phyloP scores from a whole-genome alignment of 2,329 filamentous ascomycete genomes.

The Sarocladium brachiariae region DNA sequence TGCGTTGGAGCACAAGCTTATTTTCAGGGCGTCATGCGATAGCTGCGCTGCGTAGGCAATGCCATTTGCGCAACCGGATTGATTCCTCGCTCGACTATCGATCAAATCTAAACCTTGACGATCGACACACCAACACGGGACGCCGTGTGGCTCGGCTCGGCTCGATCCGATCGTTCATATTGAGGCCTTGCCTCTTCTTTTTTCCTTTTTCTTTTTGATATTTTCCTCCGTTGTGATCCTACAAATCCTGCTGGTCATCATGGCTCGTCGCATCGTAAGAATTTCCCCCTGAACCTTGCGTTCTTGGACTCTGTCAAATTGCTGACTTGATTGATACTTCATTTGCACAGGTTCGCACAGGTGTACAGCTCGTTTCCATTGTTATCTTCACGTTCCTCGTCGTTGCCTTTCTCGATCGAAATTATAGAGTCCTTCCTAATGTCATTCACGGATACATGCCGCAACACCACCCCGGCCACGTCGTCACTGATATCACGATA shows the following conservation, averaged over 20 bases:
- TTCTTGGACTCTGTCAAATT: no score
- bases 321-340: constrained; percentile 1
- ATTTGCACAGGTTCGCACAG: constrained; percentile 58
- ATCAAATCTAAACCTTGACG: not conserved
- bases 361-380: constrained; percentile 66
- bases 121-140: not conserved
- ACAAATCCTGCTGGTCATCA: no score
- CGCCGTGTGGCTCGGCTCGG: not conserved
- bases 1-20: not conserved
- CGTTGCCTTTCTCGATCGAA: constrained; percentile 77
- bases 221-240: no score
- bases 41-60: not conserved
- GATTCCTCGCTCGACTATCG: not conserved
- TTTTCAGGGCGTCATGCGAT: constrained; percentile 6
- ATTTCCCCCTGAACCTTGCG: no score
- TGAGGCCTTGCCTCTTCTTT: not conserved
- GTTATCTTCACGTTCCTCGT: constrained; percentile 61
- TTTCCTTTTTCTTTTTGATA: no score
- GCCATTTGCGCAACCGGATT: not conserved
- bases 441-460: constrained; percentile 84
- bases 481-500: constrained; percentile 80
- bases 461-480: constrained; percentile 72
- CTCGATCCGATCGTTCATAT: not conserved
- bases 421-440: constrained; percentile 78
- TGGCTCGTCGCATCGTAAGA: constrained; percentile 23